phyloP scores from a whole-genome alignment of 2,329 filamentous ascomycete genomes.

The Penicillium sclerotigenum region DNA sequence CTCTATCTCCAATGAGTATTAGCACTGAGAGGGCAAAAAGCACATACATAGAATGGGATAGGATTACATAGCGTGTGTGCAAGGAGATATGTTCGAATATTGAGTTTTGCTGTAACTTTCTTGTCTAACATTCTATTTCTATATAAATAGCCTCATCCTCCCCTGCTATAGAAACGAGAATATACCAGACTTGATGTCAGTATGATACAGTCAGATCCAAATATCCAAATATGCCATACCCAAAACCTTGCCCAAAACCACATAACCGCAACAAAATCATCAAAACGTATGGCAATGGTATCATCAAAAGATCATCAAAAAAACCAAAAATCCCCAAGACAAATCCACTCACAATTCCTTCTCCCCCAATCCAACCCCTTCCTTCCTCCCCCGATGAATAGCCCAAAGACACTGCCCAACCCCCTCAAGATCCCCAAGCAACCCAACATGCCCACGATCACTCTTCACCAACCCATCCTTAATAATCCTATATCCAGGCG shows the following conservation, averaged over 20 bases:
- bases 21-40: constrained; percentile 6
- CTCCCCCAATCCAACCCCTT: constrained; percentile 66
- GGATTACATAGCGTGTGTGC: constrained; percentile 16
- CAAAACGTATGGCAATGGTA: constrained; percentile 16
- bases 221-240: background rate
- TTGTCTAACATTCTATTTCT: background rate
- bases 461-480: constrained; percentile 72
- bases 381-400: constrained; percentile 62
- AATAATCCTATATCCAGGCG: constrained; percentile 71
- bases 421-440: constrained; percentile 79
- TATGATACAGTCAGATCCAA: background rate
- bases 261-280: constrained; percentile 1
- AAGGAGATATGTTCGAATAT: constrained; percentile 4
- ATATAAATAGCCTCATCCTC: background rate
- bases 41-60: constrained; percentile 19
- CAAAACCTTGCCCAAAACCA: background rate
- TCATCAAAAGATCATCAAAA: constrained; percentile 12
- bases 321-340: background rate
- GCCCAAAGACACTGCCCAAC: constrained; percentile 72
- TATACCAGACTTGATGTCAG: background rate
- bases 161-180: background rate
- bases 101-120: background rate
- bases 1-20: constrained; percentile 4
- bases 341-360: background rate
- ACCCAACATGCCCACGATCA: constrained; percentile 80